These are phyloP conservation scores for Naganishia friedmannii DNA, from an alignment of 768 basidiomycete species.

Conservation along the genomic window DNA sequence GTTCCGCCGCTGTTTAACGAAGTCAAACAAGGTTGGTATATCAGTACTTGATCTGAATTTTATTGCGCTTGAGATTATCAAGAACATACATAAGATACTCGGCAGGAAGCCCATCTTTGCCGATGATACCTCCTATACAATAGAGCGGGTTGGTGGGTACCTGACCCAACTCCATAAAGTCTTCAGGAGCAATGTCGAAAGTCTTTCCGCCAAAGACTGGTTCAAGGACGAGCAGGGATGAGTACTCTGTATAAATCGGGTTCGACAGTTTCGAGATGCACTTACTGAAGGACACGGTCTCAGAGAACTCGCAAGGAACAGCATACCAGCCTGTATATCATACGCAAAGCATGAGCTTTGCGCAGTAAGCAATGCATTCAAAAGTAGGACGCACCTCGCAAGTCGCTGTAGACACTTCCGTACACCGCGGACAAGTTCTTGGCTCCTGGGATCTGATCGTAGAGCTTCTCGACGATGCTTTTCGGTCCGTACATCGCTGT, in stretches of 20 bases:
- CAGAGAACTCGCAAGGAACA: slow-evolving; percentile 22
- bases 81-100: slow-evolving; percentile 6
- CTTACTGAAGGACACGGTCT: slow-evolving; percentile 20
- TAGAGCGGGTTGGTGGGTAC: slow-evolving; percentile 15
- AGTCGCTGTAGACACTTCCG: not conserved
- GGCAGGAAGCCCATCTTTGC: slow-evolving; percentile 1
- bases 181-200: slow-evolving; percentile 17
- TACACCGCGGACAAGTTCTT: slow-evolving; percentile 12
- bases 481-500: slow-evolving; percentile 16
- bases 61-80: not conserved
- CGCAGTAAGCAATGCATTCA: not conserved
- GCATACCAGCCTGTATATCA: slow-evolving; percentile 9
- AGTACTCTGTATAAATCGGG: not conserved
- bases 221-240: not conserved
- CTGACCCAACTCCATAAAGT: slow-evolving; percentile 14
- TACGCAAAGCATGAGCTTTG: not conserved
- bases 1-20: slow-evolving; percentile 44
- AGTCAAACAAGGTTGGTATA: not conserved
- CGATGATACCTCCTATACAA: slow-evolving; percentile 19
- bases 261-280: not conserved
- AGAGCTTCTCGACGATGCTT: not conserved
- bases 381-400: not conserved
- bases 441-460: slow-evolving; percentile 20
- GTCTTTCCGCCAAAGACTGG: slow-evolving; percentile 9
- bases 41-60: not conserved